Evolutionary conservation across 169 alveolate genomes (phyloP), one percentile per base, ranked within the genome.

Genomic region (Theileria orientalis): DNA sequence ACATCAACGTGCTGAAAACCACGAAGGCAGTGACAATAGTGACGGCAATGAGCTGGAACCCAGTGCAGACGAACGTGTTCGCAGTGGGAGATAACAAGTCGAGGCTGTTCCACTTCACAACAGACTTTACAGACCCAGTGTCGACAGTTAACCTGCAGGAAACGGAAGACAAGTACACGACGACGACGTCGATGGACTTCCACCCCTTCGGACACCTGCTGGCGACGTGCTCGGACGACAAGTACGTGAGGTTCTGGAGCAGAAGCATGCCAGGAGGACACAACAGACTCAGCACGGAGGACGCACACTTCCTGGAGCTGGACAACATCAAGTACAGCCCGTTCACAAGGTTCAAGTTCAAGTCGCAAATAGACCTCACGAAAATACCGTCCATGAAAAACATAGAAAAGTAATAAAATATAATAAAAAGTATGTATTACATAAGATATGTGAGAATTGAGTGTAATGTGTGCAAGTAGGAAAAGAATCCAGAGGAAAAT

Each of bases 171-270:
- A 79, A 85, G 47, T 76, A 84, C 41, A 80, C 84, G 35, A 76
- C 87, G 29, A 86, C 91, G 19, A 67, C 89, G 51, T 74, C 94
- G 37, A 74, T 91, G 75, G 95, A 88, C 62, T 93, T 95, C 94
- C 95, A 93, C 63, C 96, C 96, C 21, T 63, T 90, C 66, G 96
- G 96, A 1, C 96, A 93, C 70, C 56, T 93, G 80, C 91, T 93
- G 54, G 96, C 93, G 46, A 83, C 96, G 19, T 90, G 94, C 61
- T 86, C 94, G 44, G 94, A 92, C 57, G 94, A 92, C 80, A 80
- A 83, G 37, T 70, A 75, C 49, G 80, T 91, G 21, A 69, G 92
- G 47, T 90, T 91, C 77, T 91, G 95, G 95, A 85, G 91, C 51
- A 74, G 91, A 19, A 67, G 85, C 19, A 69, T 66, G 51, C 87